phyloP scores from a whole-genome alignment of 116 monocot species.

The Posidonia oceanica region DNA sequence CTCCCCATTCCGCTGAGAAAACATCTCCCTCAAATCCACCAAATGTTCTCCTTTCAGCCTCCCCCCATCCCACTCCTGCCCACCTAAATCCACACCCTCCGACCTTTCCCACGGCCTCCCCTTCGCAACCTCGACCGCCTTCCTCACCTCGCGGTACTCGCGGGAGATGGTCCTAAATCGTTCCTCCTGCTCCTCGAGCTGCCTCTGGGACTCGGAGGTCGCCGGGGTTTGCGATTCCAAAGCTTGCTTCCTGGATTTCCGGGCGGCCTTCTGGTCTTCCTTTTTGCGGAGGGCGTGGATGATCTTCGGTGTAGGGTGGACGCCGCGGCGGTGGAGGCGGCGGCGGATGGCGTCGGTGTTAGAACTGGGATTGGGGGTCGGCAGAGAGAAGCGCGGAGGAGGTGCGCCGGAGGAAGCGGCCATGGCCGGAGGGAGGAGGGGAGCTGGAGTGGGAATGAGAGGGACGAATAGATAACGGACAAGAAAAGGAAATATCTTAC shows the following conservation, averaged over 20 bases:
- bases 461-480: background rate
- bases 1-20: constrained; percentile 54
- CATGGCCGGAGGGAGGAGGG: constrained; percentile 12
- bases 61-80: constrained; percentile 14
- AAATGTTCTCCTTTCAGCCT: constrained; percentile 52
- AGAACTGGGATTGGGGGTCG: constrained; percentile 21
- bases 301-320: constrained; percentile 80
- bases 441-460: background rate
- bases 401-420: constrained; percentile 5
- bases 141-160: constrained; percentile 54
- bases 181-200: constrained; percentile 29
- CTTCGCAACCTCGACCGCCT: background rate
- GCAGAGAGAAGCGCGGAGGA: background rate
- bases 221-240: constrained; percentile 4
- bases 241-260: constrained; percentile 36
- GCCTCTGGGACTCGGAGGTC: constrained; percentile 12
- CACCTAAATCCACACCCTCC: constrained; percentile 7
- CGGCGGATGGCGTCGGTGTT: constrained; percentile 31
- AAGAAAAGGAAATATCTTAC: background rate
- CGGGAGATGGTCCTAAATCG: constrained; percentile 31
- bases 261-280: constrained; percentile 55
- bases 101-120: constrained; percentile 62
- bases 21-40: constrained; percentile 52
- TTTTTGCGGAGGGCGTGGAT: constrained; percentile 84
- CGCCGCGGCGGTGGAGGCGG: constrained; percentile 60